phyloP scores from a whole-genome alignment of 352 stramenopile genomes.

The Phytophthora parvispora region DNA sequence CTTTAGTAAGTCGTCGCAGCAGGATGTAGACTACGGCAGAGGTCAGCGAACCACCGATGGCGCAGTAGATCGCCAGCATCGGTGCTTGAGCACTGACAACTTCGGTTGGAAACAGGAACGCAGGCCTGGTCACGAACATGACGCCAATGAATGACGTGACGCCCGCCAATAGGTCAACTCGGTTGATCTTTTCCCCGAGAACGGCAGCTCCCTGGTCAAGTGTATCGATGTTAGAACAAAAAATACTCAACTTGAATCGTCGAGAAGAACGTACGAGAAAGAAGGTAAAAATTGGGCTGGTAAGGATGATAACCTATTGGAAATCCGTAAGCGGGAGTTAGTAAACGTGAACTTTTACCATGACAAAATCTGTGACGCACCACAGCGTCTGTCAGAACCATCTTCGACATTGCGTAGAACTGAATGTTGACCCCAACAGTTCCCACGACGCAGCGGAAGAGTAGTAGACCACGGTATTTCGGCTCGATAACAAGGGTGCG shows the following conservation, averaged over 20 bases:
- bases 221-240: neutral
- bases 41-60: conserved; percentile 37
- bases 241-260: neutral
- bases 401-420: conserved; percentile 77
- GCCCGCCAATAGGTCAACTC: conserved; percentile 48
- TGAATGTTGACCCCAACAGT: conserved; percentile 58
- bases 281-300: conserved; percentile 68
- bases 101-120: conserved; percentile 56
- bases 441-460: conserved; percentile 65
- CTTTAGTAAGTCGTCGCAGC: conserved; percentile 43
- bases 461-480: conserved; percentile 46
- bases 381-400: conserved; percentile 77
- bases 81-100: conserved; percentile 18
- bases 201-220: conserved; percentile 47
- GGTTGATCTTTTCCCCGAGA: conserved; percentile 57
- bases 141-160: conserved; percentile 65
- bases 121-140: conserved; percentile 63
- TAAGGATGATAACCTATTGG: conserved; percentile 48
- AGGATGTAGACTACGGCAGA: conserved; percentile 51
- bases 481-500: conserved; percentile 44
- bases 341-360: neutral
- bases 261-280: conserved; percentile 42
- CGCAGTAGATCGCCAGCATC: conserved; percentile 40
- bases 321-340: neutral
- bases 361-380: conserved; percentile 7